A percentile compares a stretch with the other conserved stretches of the same genome.
phyloP scores from a whole-genome alignment of 352 stramenopile species.

The Globisporangium spinosum region DNA sequence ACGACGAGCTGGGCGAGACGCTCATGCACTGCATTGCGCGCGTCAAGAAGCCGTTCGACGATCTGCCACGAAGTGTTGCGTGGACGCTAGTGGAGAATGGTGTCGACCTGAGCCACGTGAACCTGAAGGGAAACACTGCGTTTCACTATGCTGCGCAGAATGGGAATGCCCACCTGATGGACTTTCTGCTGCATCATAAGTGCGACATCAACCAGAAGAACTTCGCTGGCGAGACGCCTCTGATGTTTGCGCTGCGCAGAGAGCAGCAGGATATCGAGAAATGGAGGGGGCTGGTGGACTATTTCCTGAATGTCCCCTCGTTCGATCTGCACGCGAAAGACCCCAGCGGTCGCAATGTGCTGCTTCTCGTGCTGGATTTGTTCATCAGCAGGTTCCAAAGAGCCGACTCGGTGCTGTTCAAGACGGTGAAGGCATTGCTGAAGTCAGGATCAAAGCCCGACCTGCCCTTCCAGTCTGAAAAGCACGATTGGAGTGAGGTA shows the following conservation, averaged over 20 bases:
- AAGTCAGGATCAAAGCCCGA: background rate
- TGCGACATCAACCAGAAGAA: constrained; percentile 43
- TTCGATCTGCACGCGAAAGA: constrained; percentile 40
- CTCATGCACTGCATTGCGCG: constrained; percentile 59
- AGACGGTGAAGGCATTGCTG: background rate
- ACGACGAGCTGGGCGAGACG: constrained; percentile 36
- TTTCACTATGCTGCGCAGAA: constrained; percentile 53
- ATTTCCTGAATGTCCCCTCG: constrained; percentile 34
- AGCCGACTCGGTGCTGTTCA: background rate
- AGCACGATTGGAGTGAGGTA: constrained; percentile 29
- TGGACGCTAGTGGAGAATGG: constrained; percentile 60
- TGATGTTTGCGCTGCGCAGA: constrained; percentile 39
- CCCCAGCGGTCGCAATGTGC: background rate
- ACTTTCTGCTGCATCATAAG: constrained; percentile 60
- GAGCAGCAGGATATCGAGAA: constrained; percentile 23
- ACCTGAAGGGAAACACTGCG: constrained; percentile 35
- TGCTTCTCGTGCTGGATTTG: background rate
- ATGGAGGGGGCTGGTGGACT: constrained; percentile 35
- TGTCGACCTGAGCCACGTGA: constrained; percentile 29
- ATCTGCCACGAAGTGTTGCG: constrained; percentile 43
- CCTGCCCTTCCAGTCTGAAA: background rate
- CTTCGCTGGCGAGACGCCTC: constrained; percentile 37
- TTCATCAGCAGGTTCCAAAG: background rate
- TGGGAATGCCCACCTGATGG: constrained; percentile 50
- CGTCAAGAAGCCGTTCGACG: constrained; percentile 45